Conservation (phyloP, 2,329 filamentous ascomycete genomes). For the Clonostachys rhizophaga region DNA sequence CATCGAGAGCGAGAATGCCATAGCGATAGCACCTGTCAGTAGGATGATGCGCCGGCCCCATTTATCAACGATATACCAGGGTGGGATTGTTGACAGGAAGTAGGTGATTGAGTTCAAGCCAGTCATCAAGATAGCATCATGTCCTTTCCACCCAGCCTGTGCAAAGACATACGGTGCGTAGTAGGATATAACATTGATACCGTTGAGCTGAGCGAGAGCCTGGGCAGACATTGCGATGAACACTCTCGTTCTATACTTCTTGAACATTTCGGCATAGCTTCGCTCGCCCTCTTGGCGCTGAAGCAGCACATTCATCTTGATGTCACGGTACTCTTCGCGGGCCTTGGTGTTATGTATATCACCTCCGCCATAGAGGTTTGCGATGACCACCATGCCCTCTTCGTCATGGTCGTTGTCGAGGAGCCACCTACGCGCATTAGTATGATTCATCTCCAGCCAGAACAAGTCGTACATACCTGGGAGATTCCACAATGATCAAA, state of each 20-base stretch:
- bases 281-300: constrained; percentile 94
- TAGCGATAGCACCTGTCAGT: constrained; percentile 81
- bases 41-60: constrained; percentile 89
- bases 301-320: constrained; percentile 95
- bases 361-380: constrained; percentile 91
- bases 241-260: constrained; percentile 82
- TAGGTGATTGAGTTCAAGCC: constrained; percentile 92
- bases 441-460: constrained; percentile 10
- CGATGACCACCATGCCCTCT: constrained; percentile 96
- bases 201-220: constrained; percentile 91
- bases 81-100: constrained; percentile 85
- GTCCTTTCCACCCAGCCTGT: constrained; percentile 91
- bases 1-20: constrained; percentile 80
- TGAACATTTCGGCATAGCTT: constrained; percentile 91
- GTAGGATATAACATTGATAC: constrained; percentile 99
- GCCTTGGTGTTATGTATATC: constrained; percentile 93
- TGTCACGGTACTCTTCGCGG: constrained; percentile 93
- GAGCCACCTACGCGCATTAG: constrained; percentile 68
- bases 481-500: constrained; percentile 92
- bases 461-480: constrained; percentile 55
- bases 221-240: constrained; percentile 99
- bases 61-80: constrained; percentile 93
- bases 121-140: constrained; percentile 91
- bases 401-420: constrained; percentile 97
- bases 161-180: constrained; percentile 97